These are phyloP conservation scores for Eimeria sp. DNA, from an alignment of 169 alveolate species.

Conservation along the genomic window DNA sequence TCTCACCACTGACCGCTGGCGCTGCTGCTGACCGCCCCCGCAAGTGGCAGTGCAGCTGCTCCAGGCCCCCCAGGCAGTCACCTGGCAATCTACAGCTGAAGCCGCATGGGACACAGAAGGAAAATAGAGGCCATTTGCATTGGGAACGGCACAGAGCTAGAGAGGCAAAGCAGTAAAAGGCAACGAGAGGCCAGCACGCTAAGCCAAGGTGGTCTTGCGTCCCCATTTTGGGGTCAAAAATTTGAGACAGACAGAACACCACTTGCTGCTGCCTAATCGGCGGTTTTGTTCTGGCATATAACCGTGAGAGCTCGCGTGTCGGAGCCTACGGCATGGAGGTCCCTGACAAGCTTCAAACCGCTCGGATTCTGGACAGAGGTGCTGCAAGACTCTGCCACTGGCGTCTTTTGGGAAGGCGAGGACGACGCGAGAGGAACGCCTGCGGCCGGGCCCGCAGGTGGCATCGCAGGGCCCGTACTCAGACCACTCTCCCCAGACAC, in stretches of 20 bases:
- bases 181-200: background rate
- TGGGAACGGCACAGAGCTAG: background rate
- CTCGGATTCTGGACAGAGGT: conserved; percentile 50
- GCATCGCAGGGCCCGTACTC: conserved; percentile 85
- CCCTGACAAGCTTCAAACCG: conserved; percentile 71
- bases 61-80: conserved; percentile 88
- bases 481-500: conserved; percentile 85
- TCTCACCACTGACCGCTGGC: conserved; percentile 85
- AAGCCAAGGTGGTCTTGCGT: background rate
- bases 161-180: background rate
- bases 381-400: conserved; percentile 37
- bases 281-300: too few species aligned
- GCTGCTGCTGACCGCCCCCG: conserved; percentile 86
- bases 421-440: conserved; percentile 76
- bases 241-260: background rate
- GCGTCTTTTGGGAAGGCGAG: conserved; percentile 79
- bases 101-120: background rate
- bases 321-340: conserved; percentile 73
- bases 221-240: background rate
- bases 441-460: conserved; percentile 86
- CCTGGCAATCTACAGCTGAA: conserved; percentile 86
- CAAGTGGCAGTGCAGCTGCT: conserved; percentile 86
- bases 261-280: background rate
- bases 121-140: background rate
- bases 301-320: background rate